Evolutionary conservation across 805 yeast species (phyloP), one percentile per base, ranked within the genome.

Genomic region (Cyberlindnera bimundalis): DNA sequence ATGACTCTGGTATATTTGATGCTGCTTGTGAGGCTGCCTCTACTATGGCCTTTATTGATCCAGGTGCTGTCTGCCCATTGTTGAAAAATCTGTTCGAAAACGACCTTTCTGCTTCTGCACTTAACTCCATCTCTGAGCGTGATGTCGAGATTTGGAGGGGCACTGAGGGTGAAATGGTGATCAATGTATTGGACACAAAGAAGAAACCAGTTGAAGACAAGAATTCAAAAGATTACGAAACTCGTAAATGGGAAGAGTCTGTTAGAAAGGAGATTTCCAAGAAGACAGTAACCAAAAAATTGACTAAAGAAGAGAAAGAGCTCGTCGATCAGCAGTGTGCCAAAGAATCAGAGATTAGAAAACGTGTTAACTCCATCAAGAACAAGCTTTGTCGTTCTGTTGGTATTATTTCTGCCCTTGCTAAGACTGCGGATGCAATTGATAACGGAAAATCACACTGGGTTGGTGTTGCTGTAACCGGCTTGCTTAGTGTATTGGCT

Each of bases 211-310:
- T 64, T 5, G 77, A 78, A 12, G 77, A 78, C 56, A 86, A 84
- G 58, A 86, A 86, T 58, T 67, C 86, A 1, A 89, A 81, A 56
- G 96, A 89, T 54, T 87, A 87, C 53, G 95, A 84, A 53, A 84
- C 90, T 2, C 66, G 76, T 44, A 79, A 86, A 59, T 91, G 98
- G 98, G 99, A 93, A 58, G 89, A 82, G 51, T 75, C 76, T 37
- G 74, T 93, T 24, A 78, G 91, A 53, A 78, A 79, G 47, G 91
- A 88, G 55, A 68, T 89, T 27, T 80, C 83, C 1, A 70, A 71
- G 39, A 79, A 79, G 58, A 51, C 57, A n/a, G 55, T 43, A 29
- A 39, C 53, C 17, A 80, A 73, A 61, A 84, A 84, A 55, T 66
- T 81, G 29, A 73, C 95, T 3, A 82, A 79, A 48, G 97, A 90